These are phyloP conservation scores for Proliferodiscus dingleyae DNA, from an alignment of 2,329 filamentous ascomycete genomes.

Conservation along the genomic window DNA sequence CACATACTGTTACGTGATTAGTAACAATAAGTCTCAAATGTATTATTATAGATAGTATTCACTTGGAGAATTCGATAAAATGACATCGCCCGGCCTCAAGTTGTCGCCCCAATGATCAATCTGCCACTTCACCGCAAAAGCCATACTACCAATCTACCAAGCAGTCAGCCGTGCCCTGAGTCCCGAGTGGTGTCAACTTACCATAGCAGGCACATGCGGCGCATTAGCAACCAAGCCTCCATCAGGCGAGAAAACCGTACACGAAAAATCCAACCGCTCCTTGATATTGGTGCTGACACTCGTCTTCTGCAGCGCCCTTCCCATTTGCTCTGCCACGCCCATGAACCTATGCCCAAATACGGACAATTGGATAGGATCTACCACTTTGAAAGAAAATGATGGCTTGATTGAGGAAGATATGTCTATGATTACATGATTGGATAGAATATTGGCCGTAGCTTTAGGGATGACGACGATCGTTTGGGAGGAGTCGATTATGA, in stretches of 20 bases:
- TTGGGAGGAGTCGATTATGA: conserved; percentile 81
- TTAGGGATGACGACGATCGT: conserved; percentile 83
- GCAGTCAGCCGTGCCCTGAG: background rate
- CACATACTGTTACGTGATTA: conserved; percentile 30
- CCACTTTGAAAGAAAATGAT: background rate
- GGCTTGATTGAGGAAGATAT: conserved; percentile 33
- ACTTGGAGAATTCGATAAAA: conserved; percentile 74
- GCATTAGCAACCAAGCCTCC: conserved; percentile 72
- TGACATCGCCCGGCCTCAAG: conserved; percentile 69
- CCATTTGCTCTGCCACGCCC: conserved; percentile 81
- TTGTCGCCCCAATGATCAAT: conserved; percentile 73
- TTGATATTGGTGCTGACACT: conserved; percentile 51
- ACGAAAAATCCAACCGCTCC: conserved; percentile 75
- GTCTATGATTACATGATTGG: conserved; percentile 83
- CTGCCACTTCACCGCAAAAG: conserved; percentile 56
- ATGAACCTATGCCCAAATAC: conserved; percentile 78
- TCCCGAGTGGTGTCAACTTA: background rate
- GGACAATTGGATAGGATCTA: conserved; percentile 63
- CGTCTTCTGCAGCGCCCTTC: conserved; percentile 69
- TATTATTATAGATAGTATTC: background rate
- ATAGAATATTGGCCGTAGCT: conserved; percentile 58
- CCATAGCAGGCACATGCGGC: conserved; percentile 58
- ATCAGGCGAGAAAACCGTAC: conserved; percentile 68
- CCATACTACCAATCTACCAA: conserved; percentile 7
- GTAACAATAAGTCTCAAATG: background rate